Percentiles rank a stretch among this genome's conserved stretches.
Evolutionary conservation across 1,139 yeast species (phyloP).

Genomic region (Taphrina communis): DNA sequence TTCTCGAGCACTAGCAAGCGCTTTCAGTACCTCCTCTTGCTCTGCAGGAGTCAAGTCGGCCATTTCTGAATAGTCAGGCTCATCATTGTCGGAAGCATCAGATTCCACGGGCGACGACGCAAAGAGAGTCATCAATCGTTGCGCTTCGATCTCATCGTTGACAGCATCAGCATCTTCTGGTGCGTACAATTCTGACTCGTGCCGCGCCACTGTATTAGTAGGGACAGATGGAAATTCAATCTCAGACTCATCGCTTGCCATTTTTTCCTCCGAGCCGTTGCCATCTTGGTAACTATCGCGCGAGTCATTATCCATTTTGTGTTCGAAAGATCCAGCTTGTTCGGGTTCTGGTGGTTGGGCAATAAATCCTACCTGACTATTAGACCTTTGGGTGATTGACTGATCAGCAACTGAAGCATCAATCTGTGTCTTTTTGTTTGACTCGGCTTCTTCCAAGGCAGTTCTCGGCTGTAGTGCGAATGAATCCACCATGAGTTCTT

Average conservation of each 20-base stretch:
- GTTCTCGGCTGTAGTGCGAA: slow-evolving; percentile 7
- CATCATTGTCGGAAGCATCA: background rate
- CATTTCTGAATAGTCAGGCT: slow-evolving; percentile 11
- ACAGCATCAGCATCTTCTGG: background rate
- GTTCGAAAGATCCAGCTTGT: background rate
- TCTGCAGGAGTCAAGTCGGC: slow-evolving; percentile 17
- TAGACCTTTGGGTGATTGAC: background rate
- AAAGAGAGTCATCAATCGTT: slow-evolving; percentile 4
- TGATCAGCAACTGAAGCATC: background rate
- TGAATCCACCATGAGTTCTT: slow-evolving; percentile 23
- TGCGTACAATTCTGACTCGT: background rate
- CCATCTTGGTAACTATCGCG: background rate
- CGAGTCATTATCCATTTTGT: background rate
- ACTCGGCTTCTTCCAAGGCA: background rate
- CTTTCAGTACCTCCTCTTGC: slow-evolving; percentile 23
- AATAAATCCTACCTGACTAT: background rate
- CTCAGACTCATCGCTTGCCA: background rate
- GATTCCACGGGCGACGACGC: slow-evolving; percentile 1
- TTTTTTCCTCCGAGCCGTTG: background rate
- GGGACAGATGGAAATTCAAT: slow-evolving; percentile 22
- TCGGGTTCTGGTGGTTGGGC: background rate
- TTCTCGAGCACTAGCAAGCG: slow-evolving; percentile 25
- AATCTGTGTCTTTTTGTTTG: background rate
- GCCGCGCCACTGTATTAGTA: background rate
- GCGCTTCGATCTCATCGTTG: slow-evolving; percentile 18